These are phyloP conservation scores for Noccaea bulbosa DNA, from an alignment of 345 rosid genomes.

Conservation along the genomic window DNA sequence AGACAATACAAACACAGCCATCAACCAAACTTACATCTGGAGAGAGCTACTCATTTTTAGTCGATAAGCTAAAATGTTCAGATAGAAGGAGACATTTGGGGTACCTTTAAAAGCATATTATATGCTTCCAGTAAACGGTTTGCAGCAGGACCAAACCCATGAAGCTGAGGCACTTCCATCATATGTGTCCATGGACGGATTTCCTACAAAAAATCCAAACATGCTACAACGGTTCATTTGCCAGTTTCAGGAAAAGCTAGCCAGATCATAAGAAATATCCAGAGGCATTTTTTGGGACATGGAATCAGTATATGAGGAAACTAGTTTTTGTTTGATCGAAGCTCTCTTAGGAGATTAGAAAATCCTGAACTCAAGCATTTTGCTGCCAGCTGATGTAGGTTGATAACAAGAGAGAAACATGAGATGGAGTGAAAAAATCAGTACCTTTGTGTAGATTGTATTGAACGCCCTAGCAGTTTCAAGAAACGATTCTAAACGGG, in stretches of 20 bases:
- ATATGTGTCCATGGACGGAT: constrained; percentile 99
- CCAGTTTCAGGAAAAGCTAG: neutral
- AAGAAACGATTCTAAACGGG: constrained; percentile 83
- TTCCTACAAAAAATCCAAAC: constrained; percentile 54
- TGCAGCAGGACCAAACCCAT: constrained; percentile 99
- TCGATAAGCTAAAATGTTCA: neutral
- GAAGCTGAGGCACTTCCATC: constrained; percentile 99
- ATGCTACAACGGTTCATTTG: neutral
- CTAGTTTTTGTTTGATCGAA: neutral
- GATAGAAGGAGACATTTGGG: neutral
- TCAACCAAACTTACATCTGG: too few relatives aligned
- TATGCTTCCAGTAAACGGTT: constrained; percentile 96
- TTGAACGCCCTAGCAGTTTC: constrained; percentile 97
- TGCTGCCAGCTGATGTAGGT: constrained; percentile 3
- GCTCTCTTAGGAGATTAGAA: constrained; percentile 6
- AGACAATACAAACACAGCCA: neutral
- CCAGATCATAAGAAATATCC: neutral
- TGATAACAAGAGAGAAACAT: neutral
- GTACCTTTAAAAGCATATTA: constrained; percentile 95
- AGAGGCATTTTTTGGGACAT: neutral
- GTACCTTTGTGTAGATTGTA: constrained; percentile 88
- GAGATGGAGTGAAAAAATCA: neutral
- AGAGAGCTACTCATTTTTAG: constrained; percentile 13
- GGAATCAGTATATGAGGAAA: neutral
- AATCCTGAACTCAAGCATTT: neutral